Evolutionary conservation across 805 yeast genomes (phyloP).

Genomic region (Kregervanrija pseudodelftensis): DNA sequence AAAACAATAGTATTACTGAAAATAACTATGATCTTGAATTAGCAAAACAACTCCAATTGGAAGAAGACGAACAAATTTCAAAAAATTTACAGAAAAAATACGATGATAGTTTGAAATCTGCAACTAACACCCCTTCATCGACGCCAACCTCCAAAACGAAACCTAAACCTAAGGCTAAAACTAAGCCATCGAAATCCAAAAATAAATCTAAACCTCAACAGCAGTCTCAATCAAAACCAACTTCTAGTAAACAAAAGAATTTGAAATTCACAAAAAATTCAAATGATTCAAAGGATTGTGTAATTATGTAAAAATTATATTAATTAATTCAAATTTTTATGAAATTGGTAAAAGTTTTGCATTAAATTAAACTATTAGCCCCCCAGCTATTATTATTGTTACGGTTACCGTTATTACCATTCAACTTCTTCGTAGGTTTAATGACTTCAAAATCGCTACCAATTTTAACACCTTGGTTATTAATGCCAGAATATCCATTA

Average conservation of each 20-base stretch:
- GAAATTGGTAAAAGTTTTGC: no score
- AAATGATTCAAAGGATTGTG: constrained; percentile 1
- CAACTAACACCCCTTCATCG: not conserved
- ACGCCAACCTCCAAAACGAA: not conserved
- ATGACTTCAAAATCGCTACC: no score
- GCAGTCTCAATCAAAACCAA: not conserved
- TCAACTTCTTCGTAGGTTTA: not conserved
- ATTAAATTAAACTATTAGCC: constrained; percentile 8
- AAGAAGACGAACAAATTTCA: constrained; percentile 27
- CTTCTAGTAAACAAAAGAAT: not conserved
- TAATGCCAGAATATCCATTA: no score
- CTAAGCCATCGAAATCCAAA: not conserved
- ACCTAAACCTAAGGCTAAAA: not conserved
- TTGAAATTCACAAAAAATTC: not conserved
- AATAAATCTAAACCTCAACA: not conserved
- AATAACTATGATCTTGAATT: constrained; percentile 21
- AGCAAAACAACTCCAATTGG: constrained; percentile 26
- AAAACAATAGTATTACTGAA: constrained; percentile 12
- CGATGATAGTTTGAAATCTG: constrained; percentile 2
- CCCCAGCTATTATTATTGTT: constrained; percentile 6
- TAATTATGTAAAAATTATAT: constrained; percentile 1
- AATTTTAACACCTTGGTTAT: no score
- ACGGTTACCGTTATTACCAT: no score
- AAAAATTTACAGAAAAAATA: constrained; percentile 20
- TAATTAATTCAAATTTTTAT: not conserved